Evolutionary conservation across 495 filamentous ascomycete genomes (phyloP).

Genomic region (Xylaria castorea): DNA sequence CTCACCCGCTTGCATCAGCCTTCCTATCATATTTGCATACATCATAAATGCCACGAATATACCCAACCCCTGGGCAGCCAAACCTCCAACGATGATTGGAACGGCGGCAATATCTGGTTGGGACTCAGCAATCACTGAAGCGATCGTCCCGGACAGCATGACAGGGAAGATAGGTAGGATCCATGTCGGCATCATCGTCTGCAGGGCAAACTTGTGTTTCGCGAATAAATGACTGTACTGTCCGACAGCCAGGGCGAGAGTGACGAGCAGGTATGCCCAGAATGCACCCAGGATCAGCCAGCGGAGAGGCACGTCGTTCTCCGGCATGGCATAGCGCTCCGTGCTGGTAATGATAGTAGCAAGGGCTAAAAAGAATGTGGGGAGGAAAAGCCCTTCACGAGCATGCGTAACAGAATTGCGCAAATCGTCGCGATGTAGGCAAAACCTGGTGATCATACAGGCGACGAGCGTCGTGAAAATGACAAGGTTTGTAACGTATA

Average conservation of each 20-base stretch:
- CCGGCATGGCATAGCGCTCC: constrained; percentile 62
- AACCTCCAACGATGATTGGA: constrained; percentile 57
- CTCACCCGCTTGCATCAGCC: constrained; percentile 67
- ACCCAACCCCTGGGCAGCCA: constrained; percentile 61
- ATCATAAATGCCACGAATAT: constrained; percentile 57
- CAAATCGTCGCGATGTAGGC: constrained; percentile 58
- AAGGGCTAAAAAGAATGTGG: constrained; percentile 69
- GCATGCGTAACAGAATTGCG: constrained; percentile 64
- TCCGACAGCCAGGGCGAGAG: constrained; percentile 50
- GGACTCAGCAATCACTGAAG: constrained; percentile 48
- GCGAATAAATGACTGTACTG: constrained; percentile 63
- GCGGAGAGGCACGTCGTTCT: constrained; percentile 47
- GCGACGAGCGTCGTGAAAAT: constrained; percentile 61
- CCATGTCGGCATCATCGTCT: constrained; percentile 61
- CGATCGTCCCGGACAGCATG: constrained; percentile 62
- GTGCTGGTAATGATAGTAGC: constrained; percentile 68
- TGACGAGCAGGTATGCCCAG: constrained; percentile 57
- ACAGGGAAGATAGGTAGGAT: constrained; percentile 64
- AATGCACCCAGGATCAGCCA: constrained; percentile 53
- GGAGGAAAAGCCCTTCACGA: constrained; percentile 70
- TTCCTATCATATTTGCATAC: constrained; percentile 64
- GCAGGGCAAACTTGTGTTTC: constrained; percentile 43
- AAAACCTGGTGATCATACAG: constrained; percentile 63
- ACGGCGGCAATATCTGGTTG: constrained; percentile 52
- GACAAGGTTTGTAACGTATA: constrained; percentile 69